Conservation (phyloP, 768 basidiomycete species). For the Rhizopogon roseolus region DNA sequence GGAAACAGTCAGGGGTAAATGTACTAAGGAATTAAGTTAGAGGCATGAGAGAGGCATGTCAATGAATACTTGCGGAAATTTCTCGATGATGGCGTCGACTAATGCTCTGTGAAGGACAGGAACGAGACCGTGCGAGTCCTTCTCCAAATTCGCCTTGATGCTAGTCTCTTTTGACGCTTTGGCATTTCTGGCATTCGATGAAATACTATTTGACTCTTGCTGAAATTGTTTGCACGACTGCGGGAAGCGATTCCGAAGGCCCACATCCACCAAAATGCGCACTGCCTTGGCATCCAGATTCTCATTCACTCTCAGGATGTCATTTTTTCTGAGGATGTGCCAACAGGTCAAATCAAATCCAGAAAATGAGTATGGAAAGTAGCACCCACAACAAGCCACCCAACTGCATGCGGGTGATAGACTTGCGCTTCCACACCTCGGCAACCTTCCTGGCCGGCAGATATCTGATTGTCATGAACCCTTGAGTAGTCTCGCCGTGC, state of each 20-base stretch:
- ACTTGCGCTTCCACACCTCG: not conserved
- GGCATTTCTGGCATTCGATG: not conserved
- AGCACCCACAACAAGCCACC: slow-evolving; percentile 14
- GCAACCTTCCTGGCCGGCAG: slow-evolving; percentile 4
- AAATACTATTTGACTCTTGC: slow-evolving; percentile 5
- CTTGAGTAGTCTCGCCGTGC: slow-evolving; percentile 36
- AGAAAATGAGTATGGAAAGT: not conserved
- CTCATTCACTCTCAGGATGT: slow-evolving; percentile 18
- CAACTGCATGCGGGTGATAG: slow-evolving; percentile 10
- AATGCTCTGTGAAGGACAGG: slow-evolving; percentile 9
- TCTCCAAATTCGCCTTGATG: not conserved
- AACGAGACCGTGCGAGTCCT: slow-evolving; percentile 3
- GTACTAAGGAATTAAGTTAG: slow-evolving; percentile 1
- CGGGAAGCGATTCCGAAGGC: slow-evolving; percentile 24
- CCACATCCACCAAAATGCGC: slow-evolving; percentile 20
- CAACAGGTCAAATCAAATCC: not conserved
- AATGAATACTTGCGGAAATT: slow-evolving; percentile 11
- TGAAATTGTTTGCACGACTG: slow-evolving; percentile 19
- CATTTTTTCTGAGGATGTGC: slow-evolving; percentile 11
- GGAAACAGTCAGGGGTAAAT: slow-evolving; percentile 12
- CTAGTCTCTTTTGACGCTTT: not conserved
- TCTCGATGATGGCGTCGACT: slow-evolving; percentile 21
- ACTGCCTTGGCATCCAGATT: slow-evolving; percentile 21
- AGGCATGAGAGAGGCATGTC: not conserved
- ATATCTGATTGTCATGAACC: slow-evolving; percentile 31